These are phyloP conservation scores for Fusarium sp. DNA, from an alignment of 2,329 filamentous ascomycete species.

Conservation along the genomic window DNA sequence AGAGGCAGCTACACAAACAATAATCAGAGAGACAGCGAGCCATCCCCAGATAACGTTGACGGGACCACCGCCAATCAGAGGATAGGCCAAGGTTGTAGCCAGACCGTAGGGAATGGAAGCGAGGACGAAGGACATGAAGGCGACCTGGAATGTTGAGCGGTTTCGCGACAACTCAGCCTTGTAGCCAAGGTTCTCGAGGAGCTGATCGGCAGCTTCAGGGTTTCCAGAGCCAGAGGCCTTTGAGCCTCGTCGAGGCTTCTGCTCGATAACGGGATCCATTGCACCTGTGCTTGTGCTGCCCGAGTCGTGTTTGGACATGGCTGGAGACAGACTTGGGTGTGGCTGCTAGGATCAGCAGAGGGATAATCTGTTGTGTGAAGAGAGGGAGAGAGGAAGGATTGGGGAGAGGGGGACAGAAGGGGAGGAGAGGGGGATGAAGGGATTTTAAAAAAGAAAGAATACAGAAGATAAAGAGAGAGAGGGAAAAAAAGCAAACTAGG, in stretches of 20 bases:
- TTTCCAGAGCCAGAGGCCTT: constrained; percentile 38
- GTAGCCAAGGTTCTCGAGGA: constrained; percentile 74
- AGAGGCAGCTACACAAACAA: constrained; percentile 76
- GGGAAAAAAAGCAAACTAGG: background rate
- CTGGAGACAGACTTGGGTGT: background rate
- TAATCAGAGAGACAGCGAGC: constrained; percentile 75
- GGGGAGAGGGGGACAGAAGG: background rate
- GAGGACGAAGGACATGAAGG: constrained; percentile 82
- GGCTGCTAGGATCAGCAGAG: background rate
- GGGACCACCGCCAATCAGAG: constrained; percentile 74
- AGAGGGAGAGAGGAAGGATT: background rate
- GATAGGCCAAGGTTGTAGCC: constrained; percentile 76
- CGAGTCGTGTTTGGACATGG: constrained; percentile 43
- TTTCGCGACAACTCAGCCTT: constrained; percentile 73
- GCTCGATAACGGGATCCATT: constrained; percentile 42
- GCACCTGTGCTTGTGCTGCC: constrained; percentile 32
- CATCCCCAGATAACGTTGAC: constrained; percentile 80
- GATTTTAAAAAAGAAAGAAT: constrained; percentile 25
- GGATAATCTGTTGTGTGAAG: background rate
- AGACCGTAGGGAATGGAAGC: constrained; percentile 81
- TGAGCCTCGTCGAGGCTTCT: constrained; percentile 46
- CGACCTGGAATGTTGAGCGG: constrained; percentile 75
- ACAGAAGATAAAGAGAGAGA: background rate
- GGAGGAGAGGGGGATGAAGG: background rate
- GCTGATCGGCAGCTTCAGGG: constrained; percentile 67